Conservation (phyloP, 2,329 filamentous ascomycete species). For the Nothomitra cinnamomea region DNA sequence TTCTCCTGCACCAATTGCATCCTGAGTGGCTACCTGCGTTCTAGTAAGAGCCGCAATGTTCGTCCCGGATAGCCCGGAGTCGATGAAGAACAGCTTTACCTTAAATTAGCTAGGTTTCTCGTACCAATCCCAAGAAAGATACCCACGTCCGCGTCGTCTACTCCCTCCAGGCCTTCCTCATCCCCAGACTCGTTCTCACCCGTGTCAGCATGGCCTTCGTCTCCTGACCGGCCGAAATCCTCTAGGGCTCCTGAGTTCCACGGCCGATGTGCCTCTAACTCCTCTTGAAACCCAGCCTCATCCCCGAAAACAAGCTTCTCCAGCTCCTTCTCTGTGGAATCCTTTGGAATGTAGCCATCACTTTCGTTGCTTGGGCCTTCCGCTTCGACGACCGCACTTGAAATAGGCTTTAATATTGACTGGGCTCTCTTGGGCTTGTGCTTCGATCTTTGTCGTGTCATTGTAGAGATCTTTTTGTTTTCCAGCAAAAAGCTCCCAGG, state of each 20-base stretch:
- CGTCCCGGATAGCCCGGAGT: constrained; percentile 36
- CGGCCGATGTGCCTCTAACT: constrained; percentile 43
- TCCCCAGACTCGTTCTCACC: constrained; percentile 25
- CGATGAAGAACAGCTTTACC: constrained; percentile 58
- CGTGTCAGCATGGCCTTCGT: constrained; percentile 4
- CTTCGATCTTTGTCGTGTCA: neutral
- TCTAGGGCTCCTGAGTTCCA: constrained; percentile 17
- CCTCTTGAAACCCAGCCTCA: constrained; percentile 60
- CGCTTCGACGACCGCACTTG: neutral
- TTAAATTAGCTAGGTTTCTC: neutral
- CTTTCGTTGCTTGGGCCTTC: neutral
- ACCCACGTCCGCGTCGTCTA: constrained; percentile 57
- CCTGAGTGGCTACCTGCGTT: constrained; percentile 12
- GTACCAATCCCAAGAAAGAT: neutral
- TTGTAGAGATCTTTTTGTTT: neutral
- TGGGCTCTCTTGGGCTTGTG: neutral
- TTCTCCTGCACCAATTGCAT: constrained; percentile 25
- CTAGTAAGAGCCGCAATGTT: neutral
- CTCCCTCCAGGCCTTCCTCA: constrained; percentile 38
- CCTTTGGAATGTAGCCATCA: constrained; percentile 41
- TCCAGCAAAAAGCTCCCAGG: neutral
- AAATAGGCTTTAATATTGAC: too few relatives aligned
- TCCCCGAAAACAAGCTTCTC: constrained; percentile 83
- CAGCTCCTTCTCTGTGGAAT: constrained; percentile 68
- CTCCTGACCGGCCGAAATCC: constrained; percentile 17